A percentile compares a stretch with the other conserved stretches of the same genome.
These are phyloP conservation scores for Fusarium poae DNA, from an alignment of 2,329 filamentous ascomycete genomes.

Conservation along the genomic window DNA sequence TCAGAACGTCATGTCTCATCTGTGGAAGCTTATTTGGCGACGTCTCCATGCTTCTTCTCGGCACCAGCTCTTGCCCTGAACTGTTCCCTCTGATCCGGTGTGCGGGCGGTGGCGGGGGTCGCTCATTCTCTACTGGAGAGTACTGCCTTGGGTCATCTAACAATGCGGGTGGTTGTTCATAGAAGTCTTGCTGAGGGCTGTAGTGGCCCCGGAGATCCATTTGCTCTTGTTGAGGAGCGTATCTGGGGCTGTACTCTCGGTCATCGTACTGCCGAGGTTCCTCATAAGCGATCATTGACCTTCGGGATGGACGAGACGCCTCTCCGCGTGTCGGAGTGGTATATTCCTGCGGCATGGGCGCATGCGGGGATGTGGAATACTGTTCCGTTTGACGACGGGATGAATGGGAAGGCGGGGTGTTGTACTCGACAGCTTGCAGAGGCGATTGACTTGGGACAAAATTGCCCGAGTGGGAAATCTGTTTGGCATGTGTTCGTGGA, in stretches of 20 bases:
- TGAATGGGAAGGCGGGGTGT: constrained; percentile 55
- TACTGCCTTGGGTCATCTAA: constrained; percentile 53
- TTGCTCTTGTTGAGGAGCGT: constrained; percentile 54
- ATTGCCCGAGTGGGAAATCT: constrained; percentile 51
- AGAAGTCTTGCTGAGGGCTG: constrained; percentile 51
- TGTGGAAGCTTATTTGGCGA: constrained; percentile 59
- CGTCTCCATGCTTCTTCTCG: constrained; percentile 58
- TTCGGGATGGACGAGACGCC: constrained; percentile 50
- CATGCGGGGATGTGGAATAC: constrained; percentile 53
- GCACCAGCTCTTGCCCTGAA: constrained; percentile 58
- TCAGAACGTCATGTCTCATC: constrained; percentile 71
- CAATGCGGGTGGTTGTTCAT: constrained; percentile 47
- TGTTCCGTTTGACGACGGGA: constrained; percentile 55
- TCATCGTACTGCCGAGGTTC: constrained; percentile 55
- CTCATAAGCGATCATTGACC: constrained; percentile 55
- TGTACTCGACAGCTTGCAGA: constrained; percentile 66
- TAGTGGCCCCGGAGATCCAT: constrained; percentile 56
- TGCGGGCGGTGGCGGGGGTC: constrained; percentile 69
- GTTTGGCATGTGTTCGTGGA: constrained; percentile 61
- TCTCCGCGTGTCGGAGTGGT: constrained; percentile 42
- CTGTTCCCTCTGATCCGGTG: constrained; percentile 64
- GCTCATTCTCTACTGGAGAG: constrained; percentile 57
- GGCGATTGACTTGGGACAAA: constrained; percentile 67
- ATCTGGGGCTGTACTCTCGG: constrained; percentile 53
- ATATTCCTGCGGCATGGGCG: constrained; percentile 38